Evolutionary conservation across 257 asterid species (phyloP).

Genomic region (Craterostigma plantagineum): DNA sequence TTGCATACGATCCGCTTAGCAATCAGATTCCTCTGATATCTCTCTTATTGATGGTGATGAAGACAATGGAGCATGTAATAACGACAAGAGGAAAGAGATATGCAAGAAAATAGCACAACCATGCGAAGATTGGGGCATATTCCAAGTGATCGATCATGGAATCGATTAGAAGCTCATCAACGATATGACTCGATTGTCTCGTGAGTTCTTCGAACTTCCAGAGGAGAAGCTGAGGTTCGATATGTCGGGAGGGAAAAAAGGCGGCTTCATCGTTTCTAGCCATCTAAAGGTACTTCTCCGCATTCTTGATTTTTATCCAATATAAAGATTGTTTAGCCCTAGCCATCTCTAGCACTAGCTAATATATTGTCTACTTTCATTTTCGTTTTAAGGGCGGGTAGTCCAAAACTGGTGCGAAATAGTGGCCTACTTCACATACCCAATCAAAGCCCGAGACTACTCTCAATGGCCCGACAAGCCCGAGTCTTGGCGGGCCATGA

Average conservation of each 20-base stretch:
- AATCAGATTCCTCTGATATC: constrained; percentile 75
- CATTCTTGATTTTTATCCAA: not conserved
- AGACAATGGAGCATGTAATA: constrained; percentile 1
- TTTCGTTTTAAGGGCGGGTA: constrained; percentile 51
- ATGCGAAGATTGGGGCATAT: constrained; percentile 83
- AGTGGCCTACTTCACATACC: constrained; percentile 65
- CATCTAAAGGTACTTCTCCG: constrained; percentile 50
- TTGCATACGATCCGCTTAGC: constrained; percentile 55
- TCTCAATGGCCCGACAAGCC: constrained; percentile 82
- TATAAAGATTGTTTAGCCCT: too few relatives aligned
- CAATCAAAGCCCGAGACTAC: constrained; percentile 48
- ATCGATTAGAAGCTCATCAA: constrained; percentile 21
- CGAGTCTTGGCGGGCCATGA: constrained; percentile 43
- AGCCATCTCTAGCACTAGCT: too few relatives aligned
- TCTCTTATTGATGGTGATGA: constrained; percentile 17
- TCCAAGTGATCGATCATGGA: constrained; percentile 77
- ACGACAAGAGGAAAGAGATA: constrained; percentile 20
- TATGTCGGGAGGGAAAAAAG: constrained; percentile 72
- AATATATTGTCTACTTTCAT: too few relatives aligned
- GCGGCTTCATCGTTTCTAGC: constrained; percentile 76
- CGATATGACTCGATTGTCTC: constrained; percentile 34
- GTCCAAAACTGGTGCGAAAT: constrained; percentile 92
- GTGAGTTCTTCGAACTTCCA: constrained; percentile 45
- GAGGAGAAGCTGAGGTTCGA: constrained; percentile 57
- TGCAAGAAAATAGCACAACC: constrained; percentile 44